Conservation (phyloP, 1,284 basidiomycete species). For the Fomitiporia mediterranea region DNA sequence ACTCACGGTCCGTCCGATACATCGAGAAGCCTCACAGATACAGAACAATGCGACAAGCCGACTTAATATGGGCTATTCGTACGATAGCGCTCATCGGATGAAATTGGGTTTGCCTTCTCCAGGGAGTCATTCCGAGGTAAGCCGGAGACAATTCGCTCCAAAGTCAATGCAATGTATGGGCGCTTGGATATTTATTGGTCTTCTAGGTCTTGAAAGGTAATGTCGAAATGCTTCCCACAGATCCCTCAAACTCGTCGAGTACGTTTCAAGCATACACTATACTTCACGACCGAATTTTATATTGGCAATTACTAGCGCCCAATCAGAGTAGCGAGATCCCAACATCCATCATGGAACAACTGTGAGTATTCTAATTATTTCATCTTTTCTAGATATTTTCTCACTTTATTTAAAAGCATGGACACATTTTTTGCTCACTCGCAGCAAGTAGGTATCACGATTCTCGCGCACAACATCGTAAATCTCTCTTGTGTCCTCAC, state of each 20-base stretch:
- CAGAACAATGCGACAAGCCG: neutral
- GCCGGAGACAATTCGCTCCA: no score
- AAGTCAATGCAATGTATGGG: no score
- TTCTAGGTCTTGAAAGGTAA: neutral
- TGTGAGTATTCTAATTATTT: neutral
- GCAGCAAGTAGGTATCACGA: conserved; percentile 13
- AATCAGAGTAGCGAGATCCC: neutral
- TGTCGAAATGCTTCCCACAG: neutral
- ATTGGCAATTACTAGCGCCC: neutral
- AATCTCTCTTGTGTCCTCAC: neutral
- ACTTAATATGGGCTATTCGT: neutral
- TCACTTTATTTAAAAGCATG: neutral
- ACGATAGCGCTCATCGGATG: neutral
- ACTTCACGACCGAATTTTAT: neutral
- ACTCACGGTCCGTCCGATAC: neutral
- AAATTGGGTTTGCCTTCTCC: neutral
- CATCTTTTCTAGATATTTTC: neutral
- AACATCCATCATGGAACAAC: conserved; percentile 1
- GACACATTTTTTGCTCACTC: conserved; percentile 13
- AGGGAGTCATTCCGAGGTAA: neutral
- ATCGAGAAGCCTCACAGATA: neutral
- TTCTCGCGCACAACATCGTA: neutral
- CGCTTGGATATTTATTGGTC: no score
- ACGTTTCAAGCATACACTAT: neutral
- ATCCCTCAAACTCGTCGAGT: neutral